Base-by-base conservation (phyloP, 1,284 basidiomycete genomes). In the Fomes fomentarius region DNA sequence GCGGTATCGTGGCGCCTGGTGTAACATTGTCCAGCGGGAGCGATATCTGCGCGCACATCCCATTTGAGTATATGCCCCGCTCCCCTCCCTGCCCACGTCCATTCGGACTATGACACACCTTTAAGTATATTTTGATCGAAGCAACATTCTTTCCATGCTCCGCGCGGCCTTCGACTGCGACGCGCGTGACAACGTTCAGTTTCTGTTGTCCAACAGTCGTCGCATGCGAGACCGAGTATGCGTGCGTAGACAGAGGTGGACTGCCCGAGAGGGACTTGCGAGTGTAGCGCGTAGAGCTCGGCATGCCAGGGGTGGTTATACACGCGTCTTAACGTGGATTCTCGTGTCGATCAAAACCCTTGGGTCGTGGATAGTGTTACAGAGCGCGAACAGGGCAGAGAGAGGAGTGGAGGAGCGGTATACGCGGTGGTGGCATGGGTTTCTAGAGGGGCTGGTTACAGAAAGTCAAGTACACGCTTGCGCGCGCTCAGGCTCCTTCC, bases 111-210 rank as follows among this genome's bases (percentile, higher is more conserved):
- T 12, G 10, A 34, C 76, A 58, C 59, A 88, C 89, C 76, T 89
- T 91, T 62, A 92, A 75, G 71, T 87, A 91, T 76, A 91, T 84
- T 64, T 78, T 84, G 47, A 91, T 80, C 19, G 80, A 73, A 31
- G 81, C 87, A 39, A 83, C 85, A 65, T 89, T 85, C 39, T 80
- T 71, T 2, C 78, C 80, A 53, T 80, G 79, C 68, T 82, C 86
- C 25, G 83, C 83, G 68, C 83, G 85, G 33, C 89, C 89, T 64
- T 90, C 87, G 47, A 91, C 81, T 11, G 82, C 84, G 28, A 91
- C 78, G 55, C 87, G 85, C 53, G 87, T 85, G 3, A 91, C 86
- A 17, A 89, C 73, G 64, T 89, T 89, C 47, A 84, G 63, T 62
- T 79, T 85, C 48, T 76, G 73, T 47, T 77, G 77, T 24, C 74